Evolutionary conservation across 2,329 filamentous ascomycete species (phyloP).

Genomic region (Cytospora piceicola): DNA sequence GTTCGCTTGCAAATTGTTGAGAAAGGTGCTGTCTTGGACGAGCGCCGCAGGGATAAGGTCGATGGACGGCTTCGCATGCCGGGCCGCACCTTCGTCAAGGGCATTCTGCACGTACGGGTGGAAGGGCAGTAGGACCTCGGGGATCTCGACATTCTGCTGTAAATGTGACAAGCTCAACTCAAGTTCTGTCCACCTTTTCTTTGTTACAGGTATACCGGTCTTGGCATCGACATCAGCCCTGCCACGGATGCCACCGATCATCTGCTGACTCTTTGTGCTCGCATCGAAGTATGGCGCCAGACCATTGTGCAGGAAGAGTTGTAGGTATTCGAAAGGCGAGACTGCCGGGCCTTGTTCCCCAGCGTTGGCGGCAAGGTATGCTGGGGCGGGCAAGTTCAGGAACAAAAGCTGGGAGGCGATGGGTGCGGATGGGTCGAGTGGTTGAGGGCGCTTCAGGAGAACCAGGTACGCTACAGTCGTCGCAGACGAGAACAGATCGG

Average conservation of each 20-base stretch:
- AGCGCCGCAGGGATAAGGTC: conserved; percentile 76
- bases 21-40: conserved; percentile 86
- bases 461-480: conserved; percentile 86
- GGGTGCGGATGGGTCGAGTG: conserved; percentile 81
- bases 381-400: conserved; percentile 85
- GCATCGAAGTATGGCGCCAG: conserved; percentile 97
- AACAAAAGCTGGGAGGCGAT: conserved; percentile 90
- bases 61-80: conserved; percentile 70
- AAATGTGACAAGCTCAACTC: conserved; percentile 88
- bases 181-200: conserved; percentile 94
- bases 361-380: conserved; percentile 67
- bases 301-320: conserved; percentile 88
- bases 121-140: conserved; percentile 83
- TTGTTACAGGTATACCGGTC: conserved; percentile 94
- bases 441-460: conserved; percentile 85
- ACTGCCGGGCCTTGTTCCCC: conserved; percentile 72
- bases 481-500: conserved; percentile 78
- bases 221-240: conserved; percentile 87
- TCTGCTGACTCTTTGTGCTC: conserved; percentile 81
- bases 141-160: conserved; percentile 98
- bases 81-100: conserved; percentile 74
- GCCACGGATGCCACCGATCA: conserved; percentile 66
- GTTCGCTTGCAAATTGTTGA: conserved; percentile 90
- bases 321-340: conserved; percentile 89
- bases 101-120: conserved; percentile 87